Percentiles rank a stretch among this genome's conserved stretches.
phyloP scores from a whole-genome alignment of 768 basidiomycete species.

The Suillus tomentosus region DNA sequence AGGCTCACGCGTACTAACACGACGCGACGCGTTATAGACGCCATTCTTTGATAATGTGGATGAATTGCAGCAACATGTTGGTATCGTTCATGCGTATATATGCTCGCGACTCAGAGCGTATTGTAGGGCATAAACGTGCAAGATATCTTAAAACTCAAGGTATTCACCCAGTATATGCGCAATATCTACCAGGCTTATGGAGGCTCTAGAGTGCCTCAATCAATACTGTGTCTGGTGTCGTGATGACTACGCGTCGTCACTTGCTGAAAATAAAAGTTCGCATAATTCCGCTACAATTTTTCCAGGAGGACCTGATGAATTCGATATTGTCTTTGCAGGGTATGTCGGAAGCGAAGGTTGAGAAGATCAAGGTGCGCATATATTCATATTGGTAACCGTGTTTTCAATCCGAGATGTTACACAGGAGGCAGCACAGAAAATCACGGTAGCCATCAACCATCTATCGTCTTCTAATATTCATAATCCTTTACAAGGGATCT shows the following conservation, averaged over 20 bases:
- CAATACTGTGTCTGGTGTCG: conserved; percentile 84
- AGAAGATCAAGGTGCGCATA: conserved; percentile 82
- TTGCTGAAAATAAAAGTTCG: conserved; percentile 90
- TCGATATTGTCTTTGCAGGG: conserved; percentile 51
- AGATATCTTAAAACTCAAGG: conserved; percentile 94
- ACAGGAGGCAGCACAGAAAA: conserved; percentile 89
- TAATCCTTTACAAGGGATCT: conserved; percentile 62
- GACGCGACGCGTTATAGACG: conserved; percentile 34
- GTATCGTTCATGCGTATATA: conserved; percentile 18
- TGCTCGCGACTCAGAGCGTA: conserved; percentile 12
- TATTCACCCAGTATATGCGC: conserved; percentile 29
- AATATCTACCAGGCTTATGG: background rate
- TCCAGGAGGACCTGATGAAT: background rate
- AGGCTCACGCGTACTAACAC: background rate
- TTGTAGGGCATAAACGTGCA: conserved; percentile 90
- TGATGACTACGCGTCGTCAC: conserved; percentile 88
- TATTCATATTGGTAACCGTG: conserved; percentile 15
- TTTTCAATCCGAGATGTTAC: background rate
- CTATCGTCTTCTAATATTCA: background rate
- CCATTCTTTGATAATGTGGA: conserved; percentile 80
- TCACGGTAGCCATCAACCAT: conserved; percentile 49
- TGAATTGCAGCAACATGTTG: conserved; percentile 80
- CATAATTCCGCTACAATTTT: background rate
- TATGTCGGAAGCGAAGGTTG: conserved; percentile 95
- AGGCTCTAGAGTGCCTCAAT: conserved; percentile 67